Conservation (phyloP, 495 filamentous ascomycete species). For the Aspergillus haitiensis region DNA sequence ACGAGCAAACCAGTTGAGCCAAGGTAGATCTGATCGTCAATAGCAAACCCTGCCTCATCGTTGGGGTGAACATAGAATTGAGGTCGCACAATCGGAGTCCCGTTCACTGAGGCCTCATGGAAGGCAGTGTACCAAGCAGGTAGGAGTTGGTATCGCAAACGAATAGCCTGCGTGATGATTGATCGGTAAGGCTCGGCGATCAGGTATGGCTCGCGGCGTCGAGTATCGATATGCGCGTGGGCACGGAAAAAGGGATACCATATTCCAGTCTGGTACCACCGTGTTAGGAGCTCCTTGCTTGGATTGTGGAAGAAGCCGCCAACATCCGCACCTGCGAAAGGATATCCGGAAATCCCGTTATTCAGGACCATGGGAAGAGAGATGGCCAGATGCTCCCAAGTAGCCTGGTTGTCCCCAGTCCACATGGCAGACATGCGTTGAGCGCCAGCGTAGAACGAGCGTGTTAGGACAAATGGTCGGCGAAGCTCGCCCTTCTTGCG, state of each 20-base stretch:
- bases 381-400: constrained; percentile 84
- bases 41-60: constrained; percentile 80
- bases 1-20: constrained; percentile 81
- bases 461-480: constrained; percentile 88
- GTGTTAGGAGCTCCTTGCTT: constrained; percentile 79
- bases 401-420: constrained; percentile 96
- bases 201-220: constrained; percentile 91
- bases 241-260: constrained; percentile 99
- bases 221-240: constrained; percentile 96
- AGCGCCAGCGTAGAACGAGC: constrained; percentile 85
- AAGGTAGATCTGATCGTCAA: constrained; percentile 94
- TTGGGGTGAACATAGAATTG: constrained; percentile 87
- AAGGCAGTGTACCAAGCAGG: constrained; percentile 98
- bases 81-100: constrained; percentile 83
- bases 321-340: constrained; percentile 93
- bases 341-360: constrained; percentile 89
- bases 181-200: constrained; percentile 77
- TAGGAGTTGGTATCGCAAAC: constrained; percentile 84
- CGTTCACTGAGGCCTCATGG: constrained; percentile 78
- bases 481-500: constrained; percentile 77
- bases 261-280: constrained; percentile 95
- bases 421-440: constrained; percentile 94
- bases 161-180: constrained; percentile 84
- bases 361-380: constrained; percentile 90
- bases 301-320: constrained; percentile 99